phyloP scores from a whole-genome alignment of 176 grass and related monocot species.

The Coix lacrymajobi region DNA sequence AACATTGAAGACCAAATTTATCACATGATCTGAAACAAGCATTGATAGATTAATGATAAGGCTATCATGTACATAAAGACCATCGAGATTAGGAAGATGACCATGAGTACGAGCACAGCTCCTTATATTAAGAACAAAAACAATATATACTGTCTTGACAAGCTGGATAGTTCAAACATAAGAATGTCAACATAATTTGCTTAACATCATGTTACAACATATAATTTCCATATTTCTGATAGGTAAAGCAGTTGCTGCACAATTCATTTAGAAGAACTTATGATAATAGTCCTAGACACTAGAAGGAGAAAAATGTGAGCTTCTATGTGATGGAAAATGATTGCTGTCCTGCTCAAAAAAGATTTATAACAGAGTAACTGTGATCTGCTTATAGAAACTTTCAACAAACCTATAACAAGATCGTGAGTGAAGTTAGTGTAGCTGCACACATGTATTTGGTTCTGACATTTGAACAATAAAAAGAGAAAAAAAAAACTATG shows the following conservation, averaged over 20 bases:
- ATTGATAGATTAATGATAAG: background rate
- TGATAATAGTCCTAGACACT: background rate
- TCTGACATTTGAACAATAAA: background rate
- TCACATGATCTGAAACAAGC: background rate
- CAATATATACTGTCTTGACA: background rate
- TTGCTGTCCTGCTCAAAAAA: background rate
- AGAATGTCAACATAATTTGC: background rate
- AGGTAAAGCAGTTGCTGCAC: background rate
- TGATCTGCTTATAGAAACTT: background rate
- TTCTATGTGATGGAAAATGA: background rate
- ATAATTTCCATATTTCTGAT: background rate
- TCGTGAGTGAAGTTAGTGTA: background rate
- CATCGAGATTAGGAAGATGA: background rate
- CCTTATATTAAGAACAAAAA: background rate
- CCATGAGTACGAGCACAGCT: background rate
- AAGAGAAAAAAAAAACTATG: background rate
- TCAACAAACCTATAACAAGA: slow-evolving; percentile 1
- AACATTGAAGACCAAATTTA: background rate
- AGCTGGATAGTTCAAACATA: background rate
- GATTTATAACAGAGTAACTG: background rate
- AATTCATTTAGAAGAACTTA: background rate
- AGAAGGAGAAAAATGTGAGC: background rate
- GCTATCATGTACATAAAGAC: background rate
- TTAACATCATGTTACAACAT: background rate
- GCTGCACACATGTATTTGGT: background rate